These are phyloP conservation scores for Xanthoparmelia taractica DNA, from an alignment of 495 filamentous ascomycete genomes.

Conservation along the genomic window DNA sequence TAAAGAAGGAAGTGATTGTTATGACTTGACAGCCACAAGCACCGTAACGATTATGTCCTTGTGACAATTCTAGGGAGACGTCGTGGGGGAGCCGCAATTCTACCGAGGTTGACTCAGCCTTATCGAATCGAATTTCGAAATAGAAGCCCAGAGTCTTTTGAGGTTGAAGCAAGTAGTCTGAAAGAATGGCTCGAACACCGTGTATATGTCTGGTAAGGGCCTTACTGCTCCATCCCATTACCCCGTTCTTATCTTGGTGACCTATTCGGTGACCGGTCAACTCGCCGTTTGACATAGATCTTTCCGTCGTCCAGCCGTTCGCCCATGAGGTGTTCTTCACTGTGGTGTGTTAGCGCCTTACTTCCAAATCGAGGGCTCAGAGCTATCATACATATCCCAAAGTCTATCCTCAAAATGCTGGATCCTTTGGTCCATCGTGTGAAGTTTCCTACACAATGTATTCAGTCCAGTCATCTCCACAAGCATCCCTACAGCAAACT, in stretches of 20 bases:
- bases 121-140: not conserved
- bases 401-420: conserved; percentile 26
- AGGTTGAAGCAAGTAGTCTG: not conserved
- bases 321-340: conserved; percentile 25
- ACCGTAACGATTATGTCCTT: not conserved
- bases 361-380: not conserved
- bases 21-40: not conserved
- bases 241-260: not conserved
- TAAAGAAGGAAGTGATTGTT: not conserved
- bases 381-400: conserved; percentile 12
- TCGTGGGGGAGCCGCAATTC: not conserved
- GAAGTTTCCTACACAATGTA: conserved; percentile 14
- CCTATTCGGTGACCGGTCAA: conserved; percentile 10
- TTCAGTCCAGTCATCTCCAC: not conserved
- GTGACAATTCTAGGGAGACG: not conserved
- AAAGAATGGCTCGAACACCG: not conserved
- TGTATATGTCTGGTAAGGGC: not conserved
- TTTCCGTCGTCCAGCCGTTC: conserved; percentile 25
- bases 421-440: conserved; percentile 21
- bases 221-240: not conserved
- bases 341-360: not conserved
- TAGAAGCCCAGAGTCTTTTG: not conserved
- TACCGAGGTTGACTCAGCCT: conserved; percentile 5
- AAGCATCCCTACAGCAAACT: not conserved
- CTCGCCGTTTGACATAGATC: conserved; percentile 23